These are phyloP conservation scores for Daldinia concentrica DNA, from an alignment of 495 filamentous ascomycete species.

Conservation along the genomic window DNA sequence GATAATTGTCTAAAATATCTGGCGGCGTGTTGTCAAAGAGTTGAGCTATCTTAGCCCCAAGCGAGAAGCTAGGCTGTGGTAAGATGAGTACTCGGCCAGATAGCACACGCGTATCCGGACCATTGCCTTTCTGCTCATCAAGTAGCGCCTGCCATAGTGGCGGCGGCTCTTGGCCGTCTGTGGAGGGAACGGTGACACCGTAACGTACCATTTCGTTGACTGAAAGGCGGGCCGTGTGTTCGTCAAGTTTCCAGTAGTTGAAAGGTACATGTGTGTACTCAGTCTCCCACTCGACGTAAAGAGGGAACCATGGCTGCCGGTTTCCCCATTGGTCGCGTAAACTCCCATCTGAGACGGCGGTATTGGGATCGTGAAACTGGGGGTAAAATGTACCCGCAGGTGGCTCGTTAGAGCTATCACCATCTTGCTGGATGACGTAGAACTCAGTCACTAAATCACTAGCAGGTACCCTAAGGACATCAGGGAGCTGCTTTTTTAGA, in stretches of 20 bases:
- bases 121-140: slow-evolving; percentile 12
- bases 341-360: neutral
- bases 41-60: slow-evolving; percentile 48
- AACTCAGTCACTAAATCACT: neutral
- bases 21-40: slow-evolving; percentile 45
- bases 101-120: slow-evolving; percentile 43
- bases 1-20: slow-evolving; percentile 30
- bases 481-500: neutral
- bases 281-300: slow-evolving; percentile 64
- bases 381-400: slow-evolving; percentile 9
- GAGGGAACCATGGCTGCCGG: slow-evolving; percentile 59
- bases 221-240: slow-evolving; percentile 13
- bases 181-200: slow-evolving; percentile 25
- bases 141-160: slow-evolving; percentile 2
- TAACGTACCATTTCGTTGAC: slow-evolving; percentile 30
- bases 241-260: slow-evolving; percentile 45
- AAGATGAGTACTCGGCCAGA: slow-evolving; percentile 56
- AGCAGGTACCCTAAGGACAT: neutral
- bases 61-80: slow-evolving; percentile 55
- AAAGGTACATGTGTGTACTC: slow-evolving; percentile 59
- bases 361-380: slow-evolving; percentile 24
- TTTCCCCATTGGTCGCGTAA: slow-evolving; percentile 52
- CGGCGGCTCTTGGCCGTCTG: slow-evolving; percentile 4
- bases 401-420: neutral
- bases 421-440: neutral